Conservation (phyloP, 768 basidiomycete species). For the Gymnopilus junonius region DNA sequence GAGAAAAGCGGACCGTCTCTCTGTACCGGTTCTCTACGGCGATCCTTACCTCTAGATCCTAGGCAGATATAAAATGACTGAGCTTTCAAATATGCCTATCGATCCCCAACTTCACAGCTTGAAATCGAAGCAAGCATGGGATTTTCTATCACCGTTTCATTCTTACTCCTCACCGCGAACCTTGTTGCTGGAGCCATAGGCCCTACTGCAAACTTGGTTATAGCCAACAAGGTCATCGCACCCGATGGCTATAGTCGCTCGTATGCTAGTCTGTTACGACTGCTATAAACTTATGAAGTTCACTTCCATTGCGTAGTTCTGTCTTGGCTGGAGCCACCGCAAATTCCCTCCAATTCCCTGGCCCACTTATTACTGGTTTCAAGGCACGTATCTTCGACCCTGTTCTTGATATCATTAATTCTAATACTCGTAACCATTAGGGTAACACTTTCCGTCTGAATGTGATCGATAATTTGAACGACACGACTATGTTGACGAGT, state of each 20-base stretch:
- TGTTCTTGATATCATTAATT: background rate
- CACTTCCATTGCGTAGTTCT: background rate
- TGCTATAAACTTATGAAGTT: too few relatives aligned
- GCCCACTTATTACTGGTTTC: constrained; percentile 32
- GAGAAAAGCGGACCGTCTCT: background rate
- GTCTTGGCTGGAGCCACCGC: constrained; percentile 21
- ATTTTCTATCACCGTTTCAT: background rate
- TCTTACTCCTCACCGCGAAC: background rate
- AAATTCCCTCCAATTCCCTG: constrained; percentile 26
- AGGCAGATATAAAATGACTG: background rate
- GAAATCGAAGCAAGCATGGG: background rate
- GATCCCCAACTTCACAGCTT: background rate
- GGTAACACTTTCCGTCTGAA: constrained; percentile 50
- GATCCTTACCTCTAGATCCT: background rate
- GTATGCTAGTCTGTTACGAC: constrained; percentile 28
- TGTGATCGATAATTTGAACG: constrained; percentile 49
- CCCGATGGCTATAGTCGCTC: constrained; percentile 55
- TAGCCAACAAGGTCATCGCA: constrained; percentile 46
- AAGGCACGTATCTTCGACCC: constrained; percentile 27
- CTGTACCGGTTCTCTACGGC: background rate
- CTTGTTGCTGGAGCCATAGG: constrained; percentile 26
- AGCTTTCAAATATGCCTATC: background rate
- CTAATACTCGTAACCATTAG: constrained; percentile 20
- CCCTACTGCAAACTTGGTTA: constrained; percentile 36
- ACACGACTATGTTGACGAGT: constrained; percentile 51